A percentile compares a stretch with the other conserved stretches of the same genome.
Evolutionary conservation across 1,284 basidiomycete species (phyloP).

Genomic region (Macrocystidia cucumis): DNA sequence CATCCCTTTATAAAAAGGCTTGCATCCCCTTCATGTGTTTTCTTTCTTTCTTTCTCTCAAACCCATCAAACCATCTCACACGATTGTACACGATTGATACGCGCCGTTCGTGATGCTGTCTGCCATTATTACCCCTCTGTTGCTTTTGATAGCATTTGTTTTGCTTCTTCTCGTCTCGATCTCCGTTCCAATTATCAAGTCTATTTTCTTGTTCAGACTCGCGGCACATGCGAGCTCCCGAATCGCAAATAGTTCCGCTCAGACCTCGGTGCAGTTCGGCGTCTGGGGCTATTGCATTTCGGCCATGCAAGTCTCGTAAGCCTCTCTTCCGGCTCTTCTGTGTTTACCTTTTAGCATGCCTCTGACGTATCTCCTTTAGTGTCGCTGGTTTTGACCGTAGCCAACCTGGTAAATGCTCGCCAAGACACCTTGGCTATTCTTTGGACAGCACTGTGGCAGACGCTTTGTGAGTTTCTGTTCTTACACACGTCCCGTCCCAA

Average conservation of each 20-base stretch:
- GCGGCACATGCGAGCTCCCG: slow-evolving; percentile 25
- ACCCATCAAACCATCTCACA: too few relatives aligned
- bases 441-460: slow-evolving; percentile 38
- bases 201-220: slow-evolving; percentile 44
- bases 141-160: slow-evolving; percentile 42
- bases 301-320: slow-evolving; percentile 36
- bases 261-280: slow-evolving; percentile 38
- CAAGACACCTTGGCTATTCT: slow-evolving; percentile 39
- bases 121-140: slow-evolving; percentile 27
- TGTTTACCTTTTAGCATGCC: slow-evolving; percentile 12
- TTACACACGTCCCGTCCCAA: background rate
- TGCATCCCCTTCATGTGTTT: too few relatives aligned
- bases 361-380: slow-evolving; percentile 21
- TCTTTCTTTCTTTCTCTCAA: too few relatives aligned
- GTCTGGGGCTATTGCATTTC: slow-evolving; percentile 57
- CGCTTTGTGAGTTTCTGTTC: slow-evolving; percentile 26
- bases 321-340: slow-evolving; percentile 12
- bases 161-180: slow-evolving; percentile 50
- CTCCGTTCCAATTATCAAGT: slow-evolving; percentile 51
- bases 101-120: too few relatives aligned
- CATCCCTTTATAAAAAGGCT: too few relatives aligned
- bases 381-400: slow-evolving; percentile 29
- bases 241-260: slow-evolving; percentile 26
- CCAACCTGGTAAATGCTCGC: slow-evolving; percentile 34
- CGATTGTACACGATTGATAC: too few relatives aligned